These are phyloP conservation scores for Medicago arabica DNA, from an alignment of 306 rosid species.

Conservation along the genomic window DNA sequence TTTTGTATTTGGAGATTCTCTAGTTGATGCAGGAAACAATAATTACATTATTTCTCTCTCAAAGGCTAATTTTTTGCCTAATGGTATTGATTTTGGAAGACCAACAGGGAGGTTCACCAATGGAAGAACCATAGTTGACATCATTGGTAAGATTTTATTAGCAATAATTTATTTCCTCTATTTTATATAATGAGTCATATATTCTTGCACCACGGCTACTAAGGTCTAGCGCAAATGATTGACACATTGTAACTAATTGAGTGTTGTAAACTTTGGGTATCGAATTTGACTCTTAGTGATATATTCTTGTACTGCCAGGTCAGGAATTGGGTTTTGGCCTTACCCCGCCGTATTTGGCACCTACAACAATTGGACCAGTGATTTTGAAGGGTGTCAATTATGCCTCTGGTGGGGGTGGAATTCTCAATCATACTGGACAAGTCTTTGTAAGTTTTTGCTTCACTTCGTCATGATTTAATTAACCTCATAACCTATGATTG, in stretches of 20 bases:
- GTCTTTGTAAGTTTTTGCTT: slow-evolving; percentile 56
- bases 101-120: slow-evolving; percentile 83
- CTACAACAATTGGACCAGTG: slow-evolving; percentile 58
- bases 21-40: slow-evolving; percentile 77
- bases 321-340: slow-evolving; percentile 55
- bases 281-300: neutral
- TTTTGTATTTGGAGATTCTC: slow-evolving; percentile 80
- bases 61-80: slow-evolving; percentile 62
- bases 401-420: slow-evolving; percentile 81
- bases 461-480: neutral
- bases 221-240: neutral
- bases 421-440: slow-evolving; percentile 67
- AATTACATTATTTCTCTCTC: slow-evolving; percentile 63
- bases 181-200: neutral
- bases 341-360: slow-evolving; percentile 71
- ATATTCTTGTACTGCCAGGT: slow-evolving; percentile 45
- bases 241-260: too few relatives aligned
- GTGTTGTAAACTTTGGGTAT: neutral
- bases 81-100: slow-evolving; percentile 71
- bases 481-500: neutral
- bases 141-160: slow-evolving; percentile 58
- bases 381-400: slow-evolving; percentile 72
- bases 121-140: slow-evolving; percentile 71
- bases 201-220: neutral
- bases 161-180: neutral